Base-by-base conservation (phyloP, 139 green algal genomes). In the Chlorella sorokiniana region DNA sequence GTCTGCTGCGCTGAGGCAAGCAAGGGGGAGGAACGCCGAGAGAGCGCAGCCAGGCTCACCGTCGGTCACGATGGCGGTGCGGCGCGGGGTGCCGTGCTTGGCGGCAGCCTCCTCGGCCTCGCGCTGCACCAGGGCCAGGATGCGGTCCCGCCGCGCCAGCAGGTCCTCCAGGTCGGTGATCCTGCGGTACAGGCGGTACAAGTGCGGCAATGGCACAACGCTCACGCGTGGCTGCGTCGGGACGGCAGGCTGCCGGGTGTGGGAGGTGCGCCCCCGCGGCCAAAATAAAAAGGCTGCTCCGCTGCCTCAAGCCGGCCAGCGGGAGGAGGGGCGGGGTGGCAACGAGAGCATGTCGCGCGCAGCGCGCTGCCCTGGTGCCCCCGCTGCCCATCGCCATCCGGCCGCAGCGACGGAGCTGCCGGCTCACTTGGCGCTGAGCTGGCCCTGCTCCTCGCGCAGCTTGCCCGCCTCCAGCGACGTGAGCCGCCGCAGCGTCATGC, bases 401-500 rank as follows among this genome's bases (percentile, higher is more conserved):
- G n/a, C n/a, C n/a, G n/a, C n/a, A n/a, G n/a, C n/a, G n/a, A n/a
- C n/a, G n/a, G n/a, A n/a, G n/a, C n/a, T n/a, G n/a, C 40, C 25
- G 52, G 33, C 69, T 59, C 70, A 90, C 67, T 54, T 89, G 8
- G 71, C 72, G 27, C 35, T 31, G 77, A 98, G 91, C 83, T 90
- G 54, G 22, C 52, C 76, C 41, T 85, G 63, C 89, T 98, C 95
- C 41, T 89, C 85, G 51, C 87, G 40, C 42, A 98, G 85, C 76
- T 93, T 94, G 4, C 62, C 72, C 1, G 82, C 83, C 80, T 98
- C 95, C 64, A 98, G 86, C 1, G 82, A 88, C 18, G 95, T 98
- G 65, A 98, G 89, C 35, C 95, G 84, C 38, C 95, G 82, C 83
- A 98, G 89, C 8, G 95, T 90, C 80, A 98, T 90, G 38, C 70